Evolutionary conservation across 225 moss, liverwort and hornwort species (phyloP), one percentile per base, ranked within the genome.

Genomic region (Thuidium tamariscinum): DNA sequence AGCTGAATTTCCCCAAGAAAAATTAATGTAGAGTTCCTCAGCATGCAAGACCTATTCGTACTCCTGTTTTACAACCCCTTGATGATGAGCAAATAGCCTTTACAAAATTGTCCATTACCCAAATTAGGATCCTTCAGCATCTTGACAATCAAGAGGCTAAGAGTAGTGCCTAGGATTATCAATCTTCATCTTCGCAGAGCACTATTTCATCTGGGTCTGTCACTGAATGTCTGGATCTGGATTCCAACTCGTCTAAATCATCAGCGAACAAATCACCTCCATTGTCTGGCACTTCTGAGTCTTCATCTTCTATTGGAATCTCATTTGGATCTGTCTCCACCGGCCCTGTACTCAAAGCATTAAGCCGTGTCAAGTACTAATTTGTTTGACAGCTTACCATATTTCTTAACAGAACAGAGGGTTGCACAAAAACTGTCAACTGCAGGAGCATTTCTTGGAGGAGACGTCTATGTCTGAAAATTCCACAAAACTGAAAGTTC

Each of bases 281-380:
- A 46, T 72, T 80, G 82, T 85, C 74, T 82, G 89, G 86, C 34
- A 57, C 87, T 81, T 90, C 92, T 21, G 65, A 41, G 57, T 92
- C 93, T 30, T 93, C 96, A 74, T 94, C 96, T 71, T 94, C 94
- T 25, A 97, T 85, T 84, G 46, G 87, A 88, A 96, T 94, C 85
- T 98, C 96, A 86, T 95, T 89, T 26, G 96, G 95, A 88, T 96
- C 97, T 52, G 85, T 82, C 84, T 78, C 88, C 82, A 60, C 87
- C 20, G 83, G 87, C 75, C 89, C 91, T 86, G 54, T 19, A 79
- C 49, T 60, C 62, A 54, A 34, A 79, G 41, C 55, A 79, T 76
- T 18, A 80, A 71, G 36, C 57, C 44, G 36, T 62, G 49, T 71
- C 74, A 89, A 89, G 71, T 66, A 85, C 54, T 64, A 16, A 22